Conservation (phyloP, 192 early-diverging fungal genomes). For the Backusella morwellensis region DNA sequence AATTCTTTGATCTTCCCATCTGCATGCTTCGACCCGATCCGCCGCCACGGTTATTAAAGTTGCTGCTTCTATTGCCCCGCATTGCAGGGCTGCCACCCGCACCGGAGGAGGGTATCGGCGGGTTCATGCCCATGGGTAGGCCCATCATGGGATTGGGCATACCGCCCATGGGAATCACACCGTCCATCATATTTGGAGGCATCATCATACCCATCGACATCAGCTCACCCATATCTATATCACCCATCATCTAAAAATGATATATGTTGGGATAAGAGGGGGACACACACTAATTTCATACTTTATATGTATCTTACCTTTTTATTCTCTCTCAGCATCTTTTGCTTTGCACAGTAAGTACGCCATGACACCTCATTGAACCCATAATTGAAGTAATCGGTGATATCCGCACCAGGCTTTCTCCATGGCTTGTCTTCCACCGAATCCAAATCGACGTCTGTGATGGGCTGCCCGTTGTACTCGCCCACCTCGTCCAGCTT, state of each 20-base stretch:
- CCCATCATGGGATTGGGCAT: conserved; percentile 41
- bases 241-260: conserved; percentile 34
- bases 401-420: conserved; percentile 90
- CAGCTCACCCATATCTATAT: conserved; percentile 47
- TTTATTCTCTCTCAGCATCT: conserved; percentile 73
- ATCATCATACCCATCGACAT: conserved; percentile 44
- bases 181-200: conserved; percentile 40
- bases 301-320: conserved; percentile 1
- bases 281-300: not conserved
- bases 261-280: not conserved
- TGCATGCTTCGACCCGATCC: conserved; percentile 10
- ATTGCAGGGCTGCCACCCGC: not conserved
- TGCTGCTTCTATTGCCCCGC: not conserved
- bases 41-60: not conserved
- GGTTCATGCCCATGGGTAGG: conserved; percentile 21
- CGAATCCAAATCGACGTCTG: conserved; percentile 87
- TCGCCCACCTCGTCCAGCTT: conserved; percentile 74
- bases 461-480: conserved; percentile 80
- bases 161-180: conserved; percentile 27
- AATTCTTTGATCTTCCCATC: conserved; percentile 16
- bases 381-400: conserved; percentile 99
- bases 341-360: conserved; percentile 92
- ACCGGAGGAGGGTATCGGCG: not conserved
- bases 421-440: conserved; percentile 98
- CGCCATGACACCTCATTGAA: conserved; percentile 97